These are phyloP conservation scores for Solanum commersonii DNA, from an alignment of 257 asterid genomes.

Conservation along the genomic window DNA sequence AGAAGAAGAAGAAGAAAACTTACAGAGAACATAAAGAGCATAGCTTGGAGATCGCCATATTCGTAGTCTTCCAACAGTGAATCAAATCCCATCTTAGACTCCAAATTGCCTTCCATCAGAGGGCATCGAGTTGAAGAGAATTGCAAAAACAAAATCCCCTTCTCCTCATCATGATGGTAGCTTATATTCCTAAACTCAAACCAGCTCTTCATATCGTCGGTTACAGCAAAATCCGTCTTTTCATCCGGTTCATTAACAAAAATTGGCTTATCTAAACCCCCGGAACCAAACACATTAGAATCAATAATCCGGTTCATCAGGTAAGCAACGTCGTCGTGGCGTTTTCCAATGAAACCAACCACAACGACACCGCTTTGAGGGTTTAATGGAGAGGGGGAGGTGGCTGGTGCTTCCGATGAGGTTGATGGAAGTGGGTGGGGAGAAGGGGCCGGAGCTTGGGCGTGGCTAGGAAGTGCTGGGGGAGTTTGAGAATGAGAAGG, in stretches of 20 bases:
- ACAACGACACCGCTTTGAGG: conserved; percentile 59
- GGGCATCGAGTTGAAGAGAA: conserved; percentile 35
- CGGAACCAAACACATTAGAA: conserved; percentile 72
- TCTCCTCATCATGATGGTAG: conserved; percentile 47
- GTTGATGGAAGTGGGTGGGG: conserved; percentile 18
- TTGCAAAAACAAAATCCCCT: conserved; percentile 73
- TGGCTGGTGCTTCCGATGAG: conserved; percentile 4
- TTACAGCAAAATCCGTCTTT: conserved; percentile 5
- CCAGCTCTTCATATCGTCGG: conserved; percentile 49
- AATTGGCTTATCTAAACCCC: conserved; percentile 44
- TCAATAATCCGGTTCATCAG: conserved; percentile 72
- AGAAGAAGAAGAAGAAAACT: conserved; percentile 16
- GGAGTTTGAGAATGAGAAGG: neutral
- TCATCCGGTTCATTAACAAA: conserved; percentile 23
- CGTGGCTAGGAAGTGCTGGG: neutral
- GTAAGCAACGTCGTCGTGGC: conserved; percentile 56
- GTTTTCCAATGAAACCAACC: conserved; percentile 80
- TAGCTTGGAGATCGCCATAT: conserved; percentile 71
- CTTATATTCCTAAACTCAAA: conserved; percentile 57
- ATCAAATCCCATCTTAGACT: conserved; percentile 28
- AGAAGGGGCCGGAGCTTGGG: conserved; percentile 24
- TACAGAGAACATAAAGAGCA: conserved; percentile 91
- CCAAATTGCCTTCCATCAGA: conserved; percentile 12
- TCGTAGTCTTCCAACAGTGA: conserved; percentile 54
- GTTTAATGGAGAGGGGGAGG: conserved; percentile 12